A percentile compares a stretch with the other conserved stretches of the same genome.
Evolutionary conservation across 2,329 filamentous ascomycete genomes (phyloP).

Genomic region (Periconia digitata): DNA sequence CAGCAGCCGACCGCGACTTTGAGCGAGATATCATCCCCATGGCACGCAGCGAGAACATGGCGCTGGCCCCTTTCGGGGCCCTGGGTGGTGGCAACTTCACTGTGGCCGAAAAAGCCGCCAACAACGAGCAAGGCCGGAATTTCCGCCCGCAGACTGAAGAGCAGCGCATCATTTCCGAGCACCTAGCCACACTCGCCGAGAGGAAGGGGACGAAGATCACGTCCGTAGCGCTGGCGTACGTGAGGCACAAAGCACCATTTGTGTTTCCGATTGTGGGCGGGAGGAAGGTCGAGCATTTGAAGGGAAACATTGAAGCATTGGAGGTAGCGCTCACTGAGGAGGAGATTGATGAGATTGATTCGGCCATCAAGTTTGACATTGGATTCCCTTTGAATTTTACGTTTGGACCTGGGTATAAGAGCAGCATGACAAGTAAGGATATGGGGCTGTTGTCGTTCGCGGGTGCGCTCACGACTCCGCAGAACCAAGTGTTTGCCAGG

Average conservation of each 20-base stretch:
- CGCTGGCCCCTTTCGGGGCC: slow-evolving; percentile 57
- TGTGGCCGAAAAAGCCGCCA: slow-evolving; percentile 31
- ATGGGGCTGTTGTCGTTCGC: slow-evolving; percentile 29
- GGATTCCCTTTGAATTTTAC: slow-evolving; percentile 58
- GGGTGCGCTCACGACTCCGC: slow-evolving; percentile 30
- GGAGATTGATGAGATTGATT: slow-evolving; percentile 59
- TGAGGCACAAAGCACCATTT: slow-evolving; percentile 69
- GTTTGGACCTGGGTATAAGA: slow-evolving; percentile 32
- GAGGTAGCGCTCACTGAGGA: slow-evolving; percentile 52
- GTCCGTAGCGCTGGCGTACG: slow-evolving; percentile 67
- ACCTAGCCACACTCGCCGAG: slow-evolving; percentile 61
- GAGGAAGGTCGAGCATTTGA: slow-evolving; percentile 70
- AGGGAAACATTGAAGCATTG: slow-evolving; percentile 63
- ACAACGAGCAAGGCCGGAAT: slow-evolving; percentile 39
- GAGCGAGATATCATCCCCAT: slow-evolving; percentile 72
- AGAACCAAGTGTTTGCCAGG: slow-evolving; percentile 25
- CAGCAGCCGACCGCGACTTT: slow-evolving; percentile 62
- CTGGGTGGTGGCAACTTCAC: slow-evolving; percentile 52
- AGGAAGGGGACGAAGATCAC: slow-evolving; percentile 61
- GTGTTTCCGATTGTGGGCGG: slow-evolving; percentile 76
- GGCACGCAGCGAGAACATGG: slow-evolving; percentile 64
- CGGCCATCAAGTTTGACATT: slow-evolving; percentile 53
- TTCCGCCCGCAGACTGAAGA: slow-evolving; percentile 48
- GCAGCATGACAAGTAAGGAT: slow-evolving; percentile 30
- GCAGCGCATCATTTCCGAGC: slow-evolving; percentile 55